These are phyloP conservation scores for Crithidia acanthocephali DNA, from an alignment of 208 protist species.

Conservation along the genomic window DNA sequence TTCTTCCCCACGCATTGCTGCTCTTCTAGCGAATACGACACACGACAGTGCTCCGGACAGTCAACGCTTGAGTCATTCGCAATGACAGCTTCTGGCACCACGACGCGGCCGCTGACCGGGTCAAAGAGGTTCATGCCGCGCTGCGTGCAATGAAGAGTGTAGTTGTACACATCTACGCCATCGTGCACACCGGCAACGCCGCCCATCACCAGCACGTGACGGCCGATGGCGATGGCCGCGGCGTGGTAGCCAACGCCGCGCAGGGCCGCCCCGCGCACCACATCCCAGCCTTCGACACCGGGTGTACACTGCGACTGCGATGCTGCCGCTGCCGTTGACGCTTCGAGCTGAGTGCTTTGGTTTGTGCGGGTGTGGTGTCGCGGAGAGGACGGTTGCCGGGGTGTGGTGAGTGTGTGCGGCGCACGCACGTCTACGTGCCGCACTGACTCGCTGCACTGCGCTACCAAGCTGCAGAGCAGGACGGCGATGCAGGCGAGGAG, in stretches of 20 bases:
- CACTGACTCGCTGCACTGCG: too few species aligned
- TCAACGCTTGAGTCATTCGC: not conserved
- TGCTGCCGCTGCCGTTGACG: too few species aligned
- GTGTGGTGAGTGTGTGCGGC: too few species aligned
- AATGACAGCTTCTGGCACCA: not conserved
- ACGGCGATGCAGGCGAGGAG: too few species aligned
- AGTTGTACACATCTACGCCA: slow-evolving; percentile 10
- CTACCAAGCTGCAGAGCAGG: too few species aligned
- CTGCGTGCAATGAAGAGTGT: slow-evolving; percentile 3
- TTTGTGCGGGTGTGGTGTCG: too few species aligned
- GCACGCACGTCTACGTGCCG: too few species aligned
- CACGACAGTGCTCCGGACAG: not conserved
- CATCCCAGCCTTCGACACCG: slow-evolving; percentile 5
- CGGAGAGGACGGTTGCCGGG: too few species aligned
- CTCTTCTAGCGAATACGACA: not conserved
- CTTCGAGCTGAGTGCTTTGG: too few species aligned
- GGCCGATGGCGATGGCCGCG: slow-evolving; percentile 8
- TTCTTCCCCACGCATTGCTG: not conserved
- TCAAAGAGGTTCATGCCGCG: slow-evolving; percentile 26
- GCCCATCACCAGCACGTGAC: slow-evolving; percentile 16
- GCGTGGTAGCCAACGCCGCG: slow-evolving; percentile 12
- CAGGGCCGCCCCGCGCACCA: slow-evolving; percentile 1
- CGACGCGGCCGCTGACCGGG: not conserved
- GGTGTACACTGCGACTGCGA: not conserved
- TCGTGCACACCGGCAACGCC: not conserved